A percentile compares a stretch with the other conserved stretches of the same genome.
These are phyloP conservation scores for Dipteronia dyeriana DNA, from an alignment of 345 rosid genomes.

Conservation along the genomic window DNA sequence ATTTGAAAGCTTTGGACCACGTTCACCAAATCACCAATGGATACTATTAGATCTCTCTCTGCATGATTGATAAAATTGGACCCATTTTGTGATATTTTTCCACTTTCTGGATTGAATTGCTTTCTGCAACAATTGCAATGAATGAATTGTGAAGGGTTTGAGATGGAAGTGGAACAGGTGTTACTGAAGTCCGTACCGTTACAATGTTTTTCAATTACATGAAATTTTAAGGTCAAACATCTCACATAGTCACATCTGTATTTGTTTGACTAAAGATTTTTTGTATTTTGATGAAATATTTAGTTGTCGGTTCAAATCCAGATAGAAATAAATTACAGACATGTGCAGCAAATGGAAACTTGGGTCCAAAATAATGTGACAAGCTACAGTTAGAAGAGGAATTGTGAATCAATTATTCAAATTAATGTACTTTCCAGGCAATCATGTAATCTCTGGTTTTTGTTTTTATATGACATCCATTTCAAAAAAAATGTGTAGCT, in stretches of 20 bases:
- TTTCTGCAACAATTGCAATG: background rate
- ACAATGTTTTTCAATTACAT: no score
- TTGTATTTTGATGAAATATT: no score
- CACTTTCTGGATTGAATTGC: background rate
- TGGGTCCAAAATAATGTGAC: background rate
- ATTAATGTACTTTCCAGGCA: background rate
- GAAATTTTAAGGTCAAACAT: background rate
- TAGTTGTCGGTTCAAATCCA: no score
- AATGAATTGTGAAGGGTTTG: background rate
- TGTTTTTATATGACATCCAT: no score
- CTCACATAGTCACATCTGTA: no score
- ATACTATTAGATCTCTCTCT: background rate
- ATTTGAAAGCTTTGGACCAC: constrained; percentile 5
- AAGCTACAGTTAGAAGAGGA: background rate
- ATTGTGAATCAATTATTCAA: background rate
- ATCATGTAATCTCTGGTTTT: no score
- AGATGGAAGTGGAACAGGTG: background rate
- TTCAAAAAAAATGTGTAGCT: no score
- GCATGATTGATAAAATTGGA: background rate
- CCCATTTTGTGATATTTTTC: background rate
- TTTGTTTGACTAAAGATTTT: no score
- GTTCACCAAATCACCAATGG: background rate
- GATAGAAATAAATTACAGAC: background rate
- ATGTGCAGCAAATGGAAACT: background rate
- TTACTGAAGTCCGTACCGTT: background rate